These are phyloP conservation scores for Oxytropis ochrocephala DNA, from an alignment of 306 rosid genomes.

Conservation along the genomic window DNA sequence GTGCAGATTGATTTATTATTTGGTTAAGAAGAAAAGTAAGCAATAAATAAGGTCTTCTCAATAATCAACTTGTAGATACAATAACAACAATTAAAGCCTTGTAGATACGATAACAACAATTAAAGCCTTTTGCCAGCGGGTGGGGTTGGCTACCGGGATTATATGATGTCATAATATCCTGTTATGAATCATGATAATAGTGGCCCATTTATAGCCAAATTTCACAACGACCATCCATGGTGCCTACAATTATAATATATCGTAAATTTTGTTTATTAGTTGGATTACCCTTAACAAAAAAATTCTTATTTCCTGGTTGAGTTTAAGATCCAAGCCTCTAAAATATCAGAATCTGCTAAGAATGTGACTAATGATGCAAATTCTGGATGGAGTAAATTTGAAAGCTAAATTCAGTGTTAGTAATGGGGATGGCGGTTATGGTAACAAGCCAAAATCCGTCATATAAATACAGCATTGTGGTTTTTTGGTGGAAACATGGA, in stretches of 20 bases:
- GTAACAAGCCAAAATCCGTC: too few relatives aligned
- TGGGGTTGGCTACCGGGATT: not conserved
- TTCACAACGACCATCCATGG: not conserved
- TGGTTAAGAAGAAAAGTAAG: not conserved
- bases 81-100: not conserved
- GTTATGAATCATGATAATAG: not conserved
- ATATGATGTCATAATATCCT: not conserved
- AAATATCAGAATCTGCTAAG: conserved; percentile 8
- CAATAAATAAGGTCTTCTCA: not conserved
- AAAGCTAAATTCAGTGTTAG: not conserved
- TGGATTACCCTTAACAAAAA: not conserved
- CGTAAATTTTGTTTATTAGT: not conserved
- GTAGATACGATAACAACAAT: not conserved
- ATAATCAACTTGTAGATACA: conserved; percentile 4
- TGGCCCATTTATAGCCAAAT: not conserved
- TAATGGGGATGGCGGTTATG: too few relatives aligned
- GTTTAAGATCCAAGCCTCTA: not conserved
- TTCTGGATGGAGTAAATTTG: not conserved
- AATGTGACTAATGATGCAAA: not conserved
- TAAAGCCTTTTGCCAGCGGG: not conserved
- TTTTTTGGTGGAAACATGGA: too few relatives aligned
- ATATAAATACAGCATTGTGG: too few relatives aligned
- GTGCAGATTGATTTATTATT: not conserved
- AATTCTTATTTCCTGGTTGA: not conserved
- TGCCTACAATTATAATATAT: conserved; percentile 5